Evolutionary conservation across 495 filamentous ascomycete species (phyloP), one percentile per base, ranked within the genome.

Genomic region (Jackrogersella multiformis): DNA sequence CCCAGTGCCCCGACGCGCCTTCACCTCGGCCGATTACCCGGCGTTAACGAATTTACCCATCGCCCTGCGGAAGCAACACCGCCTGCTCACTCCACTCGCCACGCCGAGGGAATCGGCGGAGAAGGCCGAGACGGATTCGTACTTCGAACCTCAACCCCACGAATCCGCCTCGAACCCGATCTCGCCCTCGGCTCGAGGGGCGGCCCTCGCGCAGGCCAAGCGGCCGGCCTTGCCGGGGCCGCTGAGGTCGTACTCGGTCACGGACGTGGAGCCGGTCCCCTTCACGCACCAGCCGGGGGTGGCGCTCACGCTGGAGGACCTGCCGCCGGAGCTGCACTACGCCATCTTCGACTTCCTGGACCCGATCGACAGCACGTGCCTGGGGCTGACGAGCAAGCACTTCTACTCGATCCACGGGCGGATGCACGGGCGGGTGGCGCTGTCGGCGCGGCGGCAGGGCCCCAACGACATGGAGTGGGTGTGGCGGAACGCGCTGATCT

Each of bases 311-410:
- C 69, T 85, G n/a, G 46, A 76, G 21, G 76, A 81, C 35, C 80
- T 90, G 15, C 87, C 87, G 10, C 69, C 81, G 0, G 87, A 90
- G 69, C 72, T 90, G 10, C 87, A 88, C 53, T 78, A 80, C 44
- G 75, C 81, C 45, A 80, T 90, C 61, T 78, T 83, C 60, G 76
- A 81, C 64, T 80, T 81, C 68, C 79, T 90, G 23, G 80, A 84
- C 65, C 78, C 82, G 23, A 84, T 85, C 66, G 85, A 87, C 70
- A 78, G 80, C 72, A 79, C 81, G 57, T 82, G 81, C 64, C 78
- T 90, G 10, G 82, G 82, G 10, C 75, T 87, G 16, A 82, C 85
- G 10, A 80, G 75, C 74, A 70, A 66, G 45, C 77, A 80, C 56
- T 79, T 84, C 58, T 86, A 86, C 73, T 15, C 73, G n/a, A 79